Conservation (phyloP, 169 alveolate species). For the Theileria annulata region DNA sequence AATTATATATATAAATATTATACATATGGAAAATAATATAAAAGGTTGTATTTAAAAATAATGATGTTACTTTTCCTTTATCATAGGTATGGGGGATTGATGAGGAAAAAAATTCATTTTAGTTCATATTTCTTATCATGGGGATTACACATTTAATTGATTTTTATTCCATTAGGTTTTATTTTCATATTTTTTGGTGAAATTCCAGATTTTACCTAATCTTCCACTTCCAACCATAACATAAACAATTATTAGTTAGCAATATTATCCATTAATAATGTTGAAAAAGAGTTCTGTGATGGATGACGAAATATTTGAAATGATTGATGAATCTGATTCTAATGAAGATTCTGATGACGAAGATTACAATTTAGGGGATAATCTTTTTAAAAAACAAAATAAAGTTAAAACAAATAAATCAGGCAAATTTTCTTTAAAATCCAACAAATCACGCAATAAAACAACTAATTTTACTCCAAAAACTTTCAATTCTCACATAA, state of each 20-base stretch:
- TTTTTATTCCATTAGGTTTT: background rate
- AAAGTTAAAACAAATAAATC: background rate
- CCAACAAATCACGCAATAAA: background rate
- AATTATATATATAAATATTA: background rate
- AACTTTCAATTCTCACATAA: background rate
- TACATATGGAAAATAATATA: background rate
- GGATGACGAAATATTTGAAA: background rate
- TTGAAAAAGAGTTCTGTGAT: background rate
- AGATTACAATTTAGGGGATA: slow-evolving; percentile 35
- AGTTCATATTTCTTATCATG: slow-evolving; percentile 1
- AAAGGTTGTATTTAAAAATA: background rate
- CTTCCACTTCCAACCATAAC: background rate
- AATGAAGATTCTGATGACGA: slow-evolving; percentile 59
- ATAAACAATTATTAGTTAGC: background rate
- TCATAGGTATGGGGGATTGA: slow-evolving; percentile 24
- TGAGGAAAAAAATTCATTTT: slow-evolving; percentile 8
- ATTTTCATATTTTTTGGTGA: background rate
- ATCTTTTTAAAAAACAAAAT: background rate
- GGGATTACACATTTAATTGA: slow-evolving; percentile 27
- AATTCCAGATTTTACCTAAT: background rate
- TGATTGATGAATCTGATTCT: slow-evolving; percentile 36
- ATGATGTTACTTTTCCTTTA: slow-evolving; percentile 6
- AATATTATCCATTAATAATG: background rate
- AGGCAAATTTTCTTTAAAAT: background rate
- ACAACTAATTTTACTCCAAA: background rate